Evolutionary conservation across 176 grass and related monocot species (phyloP).

Genomic region (Oryza punctata): DNA sequence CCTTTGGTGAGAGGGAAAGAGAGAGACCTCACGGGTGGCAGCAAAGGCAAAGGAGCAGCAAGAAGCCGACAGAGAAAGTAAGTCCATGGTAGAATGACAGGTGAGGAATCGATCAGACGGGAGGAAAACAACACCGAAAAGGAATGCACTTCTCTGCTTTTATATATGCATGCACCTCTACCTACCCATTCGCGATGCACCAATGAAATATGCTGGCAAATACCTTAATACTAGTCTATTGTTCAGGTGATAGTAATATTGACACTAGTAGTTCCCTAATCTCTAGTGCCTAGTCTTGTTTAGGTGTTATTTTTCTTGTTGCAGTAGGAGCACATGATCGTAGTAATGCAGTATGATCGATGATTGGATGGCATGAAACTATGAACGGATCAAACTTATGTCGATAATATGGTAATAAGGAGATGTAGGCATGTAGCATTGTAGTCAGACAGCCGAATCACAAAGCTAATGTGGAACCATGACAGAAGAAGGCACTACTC

Average conservation of each 20-base stretch:
- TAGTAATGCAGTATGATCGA: too few species aligned
- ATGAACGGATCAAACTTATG: neutral
- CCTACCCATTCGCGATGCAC: neutral
- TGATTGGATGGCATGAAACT: neutral
- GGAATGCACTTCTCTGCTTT: neutral
- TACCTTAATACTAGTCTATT: neutral
- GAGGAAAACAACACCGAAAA: neutral
- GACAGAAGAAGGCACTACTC: constrained; percentile 19
- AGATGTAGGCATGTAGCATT: too few species aligned
- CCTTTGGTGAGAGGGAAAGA: neutral
- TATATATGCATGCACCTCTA: neutral
- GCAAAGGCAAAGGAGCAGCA: constrained; percentile 19
- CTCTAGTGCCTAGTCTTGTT: neutral
- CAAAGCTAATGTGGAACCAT: neutral
- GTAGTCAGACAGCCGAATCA: neutral
- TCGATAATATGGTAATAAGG: neutral
- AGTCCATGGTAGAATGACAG: neutral
- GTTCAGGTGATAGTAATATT: neutral
- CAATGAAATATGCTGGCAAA: neutral
- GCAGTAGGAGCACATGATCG: neutral
- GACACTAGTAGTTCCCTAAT: too few species aligned
- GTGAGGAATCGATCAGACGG: neutral
- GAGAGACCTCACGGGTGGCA: constrained; percentile 6
- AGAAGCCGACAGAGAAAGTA: neutral
- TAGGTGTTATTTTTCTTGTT: neutral